These are phyloP conservation scores for Malus asiatica DNA, from an alignment of 306 rosid species.

Conservation along the genomic window DNA sequence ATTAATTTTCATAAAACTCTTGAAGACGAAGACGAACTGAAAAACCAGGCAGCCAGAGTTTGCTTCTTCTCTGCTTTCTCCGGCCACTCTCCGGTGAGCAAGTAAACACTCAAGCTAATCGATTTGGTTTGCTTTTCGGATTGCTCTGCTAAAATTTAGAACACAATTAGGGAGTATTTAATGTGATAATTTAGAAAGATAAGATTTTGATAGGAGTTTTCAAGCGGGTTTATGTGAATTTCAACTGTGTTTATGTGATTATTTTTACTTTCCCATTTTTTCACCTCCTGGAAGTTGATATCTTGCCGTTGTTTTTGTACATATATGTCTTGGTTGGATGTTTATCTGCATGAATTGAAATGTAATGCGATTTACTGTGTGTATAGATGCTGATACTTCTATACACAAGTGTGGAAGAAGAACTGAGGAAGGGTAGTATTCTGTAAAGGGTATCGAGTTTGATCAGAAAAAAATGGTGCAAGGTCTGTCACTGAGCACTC, in stretches of 20 bases:
- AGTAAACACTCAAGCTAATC: background rate
- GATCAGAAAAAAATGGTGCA: slow-evolving; percentile 40
- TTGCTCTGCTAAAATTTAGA: background rate
- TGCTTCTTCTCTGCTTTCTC: background rate
- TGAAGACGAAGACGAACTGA: background rate
- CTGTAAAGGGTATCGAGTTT: background rate
- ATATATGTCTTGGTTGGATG: background rate
- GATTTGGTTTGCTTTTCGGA: background rate
- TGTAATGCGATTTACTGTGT: background rate
- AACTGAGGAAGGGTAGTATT: background rate
- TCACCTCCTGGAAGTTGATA: background rate
- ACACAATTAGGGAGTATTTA: background rate
- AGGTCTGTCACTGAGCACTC: slow-evolving; percentile 51
- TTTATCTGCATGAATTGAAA: background rate
- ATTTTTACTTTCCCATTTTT: background rate
- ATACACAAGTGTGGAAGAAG: background rate
- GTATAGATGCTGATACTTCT: background rate
- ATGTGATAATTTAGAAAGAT: slow-evolving; percentile 2
- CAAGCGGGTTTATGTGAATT: background rate
- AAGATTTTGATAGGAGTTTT: background rate
- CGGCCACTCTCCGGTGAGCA: slow-evolving; percentile 15
- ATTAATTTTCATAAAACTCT: background rate
- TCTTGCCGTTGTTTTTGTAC: background rate
- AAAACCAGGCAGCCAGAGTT: background rate
- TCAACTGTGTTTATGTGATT: background rate